Evolutionary conservation across 2,329 filamentous ascomycete genomes (phyloP).

Genomic region (Myotisia sp.): DNA sequence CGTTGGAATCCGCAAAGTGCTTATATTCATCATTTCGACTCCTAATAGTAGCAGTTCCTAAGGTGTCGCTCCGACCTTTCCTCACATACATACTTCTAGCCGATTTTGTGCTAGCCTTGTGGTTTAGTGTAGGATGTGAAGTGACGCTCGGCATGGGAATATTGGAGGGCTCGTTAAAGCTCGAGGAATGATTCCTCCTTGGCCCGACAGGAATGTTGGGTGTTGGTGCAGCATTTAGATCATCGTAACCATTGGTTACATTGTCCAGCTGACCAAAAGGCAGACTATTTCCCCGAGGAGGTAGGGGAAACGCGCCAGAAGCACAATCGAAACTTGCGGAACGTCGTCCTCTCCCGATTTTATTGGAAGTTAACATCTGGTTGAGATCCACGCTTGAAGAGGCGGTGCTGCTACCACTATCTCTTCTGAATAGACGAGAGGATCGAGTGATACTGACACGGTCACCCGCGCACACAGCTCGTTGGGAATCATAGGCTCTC

Average conservation of each 20-base stretch:
- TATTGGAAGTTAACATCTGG: slow-evolving; percentile 29
- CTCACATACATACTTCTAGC: slow-evolving; percentile 24
- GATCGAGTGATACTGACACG: slow-evolving; percentile 30
- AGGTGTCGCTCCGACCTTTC: slow-evolving; percentile 27
- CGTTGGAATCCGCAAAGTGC: slow-evolving; percentile 15
- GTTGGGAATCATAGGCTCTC: slow-evolving; percentile 22
- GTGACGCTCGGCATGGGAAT: slow-evolving; percentile 17
- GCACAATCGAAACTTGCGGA: slow-evolving; percentile 34
- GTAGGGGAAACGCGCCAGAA: slow-evolving; percentile 10
- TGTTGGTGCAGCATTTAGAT: slow-evolving; percentile 70
- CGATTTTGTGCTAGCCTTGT: slow-evolving; percentile 32
- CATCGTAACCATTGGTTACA: slow-evolving; percentile 18
- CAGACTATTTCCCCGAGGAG: slow-evolving; percentile 2
- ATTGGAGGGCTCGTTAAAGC: no score
- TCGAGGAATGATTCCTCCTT: slow-evolving; percentile 37
- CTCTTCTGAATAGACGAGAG: slow-evolving; percentile 41
- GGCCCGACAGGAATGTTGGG: slow-evolving; percentile 73
- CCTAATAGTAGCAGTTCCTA: slow-evolving; percentile 24
- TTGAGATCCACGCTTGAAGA: slow-evolving; percentile 65
- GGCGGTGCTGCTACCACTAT: slow-evolving; percentile 61
- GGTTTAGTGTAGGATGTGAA: slow-evolving; percentile 22
- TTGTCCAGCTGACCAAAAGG: slow-evolving; percentile 5
- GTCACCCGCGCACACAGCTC: slow-evolving; percentile 15
- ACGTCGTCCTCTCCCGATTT: slow-evolving; percentile 23
- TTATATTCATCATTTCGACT: slow-evolving; percentile 20